Evolutionary conservation across 2,329 filamentous ascomycete species (phyloP), one percentile per base, ranked within the genome.

Genomic region (Pseudocercospora crystallina): DNA sequence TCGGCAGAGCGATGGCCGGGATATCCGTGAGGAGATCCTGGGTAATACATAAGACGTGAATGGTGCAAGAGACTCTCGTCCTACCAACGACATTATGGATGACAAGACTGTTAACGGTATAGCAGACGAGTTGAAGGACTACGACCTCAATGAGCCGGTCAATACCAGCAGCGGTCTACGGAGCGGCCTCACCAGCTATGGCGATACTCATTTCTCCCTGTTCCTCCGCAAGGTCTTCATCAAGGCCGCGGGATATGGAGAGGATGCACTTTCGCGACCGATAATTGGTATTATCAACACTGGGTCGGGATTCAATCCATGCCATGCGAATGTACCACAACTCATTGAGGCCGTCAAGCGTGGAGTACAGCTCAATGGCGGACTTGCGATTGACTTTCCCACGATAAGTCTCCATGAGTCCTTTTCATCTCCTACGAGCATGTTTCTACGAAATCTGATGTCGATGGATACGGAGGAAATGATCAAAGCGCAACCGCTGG

Each of bases 391-490:
- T 15, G 85, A 89, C 33, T 89, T 89, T 57, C 86, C 86, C 0
- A 89, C 86, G 0, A 88, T 90, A 47, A 87, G 82, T 55, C 64
- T 89, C 0, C 82, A 86, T 58, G 86, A 89, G 73, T 79, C 76
- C 2, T 89, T 90, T 63, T 76, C 85, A 0, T 74, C 78, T 38
- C 86, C 86, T 2, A 89, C 86, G 4, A 88, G 85, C 70, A 89
- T 90, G 86, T 89, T 83, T 48, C 63, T 89, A 41, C 70, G 86
- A 30, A 89, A 89, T 57, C 63, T 89, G 49, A 89, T 90, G 86
- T 85, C 82, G 58, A 87, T 89, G 83, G 86, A 89, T 63, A 89
- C 86, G 0, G 86, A 89, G 66, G 86, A 89, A 71, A 89, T 89
- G 86, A 83, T 89, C 46, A 74, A 74, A 37, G 85, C 85, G 0